Evolutionary conservation across 345 rosid genomes (phyloP), one percentile per base, ranked within the genome.

Genomic region (Gossypium bickii): DNA sequence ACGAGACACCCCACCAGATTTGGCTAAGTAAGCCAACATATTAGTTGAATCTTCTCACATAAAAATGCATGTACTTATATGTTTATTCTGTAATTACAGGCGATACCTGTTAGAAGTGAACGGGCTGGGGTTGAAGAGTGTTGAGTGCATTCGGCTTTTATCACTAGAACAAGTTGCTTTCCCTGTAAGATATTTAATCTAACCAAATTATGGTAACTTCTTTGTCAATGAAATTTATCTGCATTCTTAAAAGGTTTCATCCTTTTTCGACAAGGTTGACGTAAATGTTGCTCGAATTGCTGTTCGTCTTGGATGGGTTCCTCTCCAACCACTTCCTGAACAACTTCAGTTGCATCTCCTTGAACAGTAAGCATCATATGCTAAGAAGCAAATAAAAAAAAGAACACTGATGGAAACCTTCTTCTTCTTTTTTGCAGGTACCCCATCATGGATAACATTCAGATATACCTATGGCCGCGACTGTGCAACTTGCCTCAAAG

Each of bases 271-370:
- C 17, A 49, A 93, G 98, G 93, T 91, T 75, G 93, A 89, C 65
- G 79, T 82, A n/a, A 90, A 93, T 82, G 93, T 93, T 38, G 92
- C 78, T 13, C 87, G 95, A 5, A 87, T 89, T 72, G 85, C 86
- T 2, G 89, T 93, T 55, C 88, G 97, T 2, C 82, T 93, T 52
- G 95, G 93, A 67, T 90, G 95, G 98, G 90, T 89, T 66, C 97
- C 95, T 13, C 84, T 91, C 27, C 78, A 87, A 75, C 86, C 90
- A 52, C 77, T 89, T 2, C 87, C 95, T 4, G 85, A 78, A 74
- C 75, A 76, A 49, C 80, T 89, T 71, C 87, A 87, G 29, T 17
- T 93, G 18, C 95, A 93, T 78, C 88, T 84, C n/a, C 78, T 93
- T 44, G 83, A 73, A 41, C 51, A 76, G 94, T 93, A 81, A 78